Evolutionary conservation across 768 basidiomycete species (phyloP), one percentile per base, ranked within the genome.

Genomic region (Flagelloscypha sp.): DNA sequence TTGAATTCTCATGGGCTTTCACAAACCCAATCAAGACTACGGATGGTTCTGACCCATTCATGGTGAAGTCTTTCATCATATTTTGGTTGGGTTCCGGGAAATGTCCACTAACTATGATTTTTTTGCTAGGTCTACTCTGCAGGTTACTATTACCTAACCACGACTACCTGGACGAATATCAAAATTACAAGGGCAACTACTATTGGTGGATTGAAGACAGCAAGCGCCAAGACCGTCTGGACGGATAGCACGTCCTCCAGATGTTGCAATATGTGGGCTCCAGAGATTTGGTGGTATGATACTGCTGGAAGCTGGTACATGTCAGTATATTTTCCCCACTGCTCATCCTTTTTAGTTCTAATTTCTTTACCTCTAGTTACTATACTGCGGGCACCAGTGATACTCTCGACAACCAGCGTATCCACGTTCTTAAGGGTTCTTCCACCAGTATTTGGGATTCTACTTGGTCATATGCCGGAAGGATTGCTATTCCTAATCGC

Each of bases 191-290:
- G 56, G 5, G 55, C 53, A 13, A 53, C 53, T 4, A 57, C 50
- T 13, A 44, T 57, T 16, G 45, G 24, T 6, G 62, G 61, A 20
- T 46, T 63, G 36, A 63, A 58, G 30, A 63, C 52, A 4, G 61
- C 57, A 3, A 55, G 52, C 1, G 55, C 61, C 5, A 61, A 52
- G 25, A 42, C 47, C 5, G 27, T 57, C n/a, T 57, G 54, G 54
- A 51, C 51, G 15, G 54, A 54, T 39, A 49, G 44, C 38, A 55
- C 48, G 22, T 31, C 54, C 17, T 52, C 50, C 23, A 38, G 54
- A 38, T 57, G 54, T 37, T 55, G 54, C 34, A 57, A 57, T 23
- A 21, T 57, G 3, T 57, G 54, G 25, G 25, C 25, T 15, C 25
- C 25, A 9, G 30, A 32, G 16, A 32, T 27, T 15, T 15, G 15